Evolutionary conservation across 176 grass and related monocot species (phyloP), one percentile per base, ranked within the genome.

Genomic region (Stipa capillata): DNA sequence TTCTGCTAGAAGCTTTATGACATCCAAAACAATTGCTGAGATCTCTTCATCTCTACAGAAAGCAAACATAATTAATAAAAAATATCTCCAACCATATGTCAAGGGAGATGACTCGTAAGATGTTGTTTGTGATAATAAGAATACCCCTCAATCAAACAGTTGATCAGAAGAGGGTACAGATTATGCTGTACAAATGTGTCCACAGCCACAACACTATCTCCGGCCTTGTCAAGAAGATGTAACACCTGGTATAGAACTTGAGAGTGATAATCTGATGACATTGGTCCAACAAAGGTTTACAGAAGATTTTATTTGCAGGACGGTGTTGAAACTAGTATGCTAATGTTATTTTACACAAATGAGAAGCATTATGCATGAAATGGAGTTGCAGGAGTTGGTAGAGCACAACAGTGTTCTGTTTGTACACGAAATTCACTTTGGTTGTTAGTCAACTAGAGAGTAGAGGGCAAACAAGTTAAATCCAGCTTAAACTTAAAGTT

Each of bases 131-230:
- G 28, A 5, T 57, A 52, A 52, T 69, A 52, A n/a, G 8, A 81
- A 24, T 93, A 98, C 96, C 96, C 92, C 82, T 95, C 85, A 86
- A 85, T 52, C 84, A 98, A 83, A 85, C 90, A 94, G 24, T 82
- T 89, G 67, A 98, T 81, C 56, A 98, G 65, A 82, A 90, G 69
- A 85, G 90, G 90, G 84, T 95, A 98, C 4, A 95, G 65, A 82
- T 85, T 98, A 56, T 98, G 84, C 32, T 83, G 85, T 51, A 84
- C 62, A 84, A 95, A 82, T 80, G 86, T 87, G 31, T 91, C 89
- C 18, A 90, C 27, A 66, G 82, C 78, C 69, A 79, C 86, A 77
- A 16, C 58, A 42, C 8, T 78, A 74, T 93, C 79, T 42, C 62
- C 84, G 82, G 91, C 51, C 43, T 85, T 94, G 31, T 89, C 86